Base-by-base conservation (phyloP, 2,329 filamentous ascomycete species). In the Curvularia lunata region DNA sequence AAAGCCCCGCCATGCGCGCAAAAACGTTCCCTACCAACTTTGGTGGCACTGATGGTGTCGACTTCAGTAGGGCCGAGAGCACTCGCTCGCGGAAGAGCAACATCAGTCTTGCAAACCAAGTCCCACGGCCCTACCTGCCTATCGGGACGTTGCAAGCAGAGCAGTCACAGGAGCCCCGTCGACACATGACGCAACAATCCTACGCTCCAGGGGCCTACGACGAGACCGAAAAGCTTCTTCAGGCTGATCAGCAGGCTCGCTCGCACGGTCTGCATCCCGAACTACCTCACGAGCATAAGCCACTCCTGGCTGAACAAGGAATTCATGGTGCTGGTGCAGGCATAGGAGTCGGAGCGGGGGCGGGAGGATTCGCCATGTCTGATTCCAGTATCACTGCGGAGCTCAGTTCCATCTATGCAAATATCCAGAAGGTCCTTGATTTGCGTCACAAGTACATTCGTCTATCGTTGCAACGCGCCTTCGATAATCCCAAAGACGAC, bases 371-470 rank as follows among this genome's bases (percentile, higher is more conserved):
- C 66, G 87, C 87, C 43, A 85, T 90, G 54, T 88, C 85, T 45
- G 91, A 96, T 68, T 86, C 90, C 38, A 88, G 90, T 51, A 89
- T 98, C 65, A 92, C 91, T 1, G 84, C 90, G 2, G 95, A 99
- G 78, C 81, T 99, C 63, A 87, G 86, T 68, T 85, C 87, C 19
- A 97, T 99, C 64, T 97, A 96, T 69, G 88, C 88, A 64, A 96
- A 95, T 66, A 92, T 99, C 54, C 91, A 96, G 74, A 89, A 90
- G 65, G 86, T 98, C n/a, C 79, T 97, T 45, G 91, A 97, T 67
- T 83, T 93, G 40, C 87, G 95, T 59, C 88, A 92, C 75, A 96
- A 92, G 70, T 99, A 98, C 77, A 91, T 98, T 51, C 82, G 86
- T 1, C 78, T 97, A 16, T 98, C 95, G 0, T 81, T 93, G 19